These are phyloP conservation scores for Lactifluus piperatus DNA, from an alignment of 768 basidiomycete species.

Conservation along the genomic window DNA sequence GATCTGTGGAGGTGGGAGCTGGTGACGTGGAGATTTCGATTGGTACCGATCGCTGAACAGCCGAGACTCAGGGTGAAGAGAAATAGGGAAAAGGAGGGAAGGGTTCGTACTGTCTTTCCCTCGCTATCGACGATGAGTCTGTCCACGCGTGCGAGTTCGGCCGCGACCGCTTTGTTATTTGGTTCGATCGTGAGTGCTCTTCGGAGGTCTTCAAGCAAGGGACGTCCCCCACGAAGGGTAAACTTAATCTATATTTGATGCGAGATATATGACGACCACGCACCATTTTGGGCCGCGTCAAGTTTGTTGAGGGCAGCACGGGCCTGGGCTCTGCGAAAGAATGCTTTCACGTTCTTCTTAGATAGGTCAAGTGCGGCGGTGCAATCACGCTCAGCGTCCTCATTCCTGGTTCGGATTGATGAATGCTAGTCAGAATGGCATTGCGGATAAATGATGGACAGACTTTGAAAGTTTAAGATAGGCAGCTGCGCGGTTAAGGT, in stretches of 20 bases:
- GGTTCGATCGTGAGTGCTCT: slow-evolving; percentile 55
- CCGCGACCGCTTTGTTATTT: slow-evolving; percentile 48
- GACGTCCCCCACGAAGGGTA: not conserved
- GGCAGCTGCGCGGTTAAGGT: slow-evolving; percentile 83
- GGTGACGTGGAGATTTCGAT: slow-evolving; percentile 19
- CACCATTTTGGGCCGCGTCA: slow-evolving; percentile 56
- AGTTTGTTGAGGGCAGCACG: slow-evolving; percentile 45
- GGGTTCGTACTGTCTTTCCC: slow-evolving; percentile 21
- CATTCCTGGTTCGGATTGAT: not conserved
- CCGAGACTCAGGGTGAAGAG: not conserved
- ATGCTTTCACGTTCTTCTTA: slow-evolving; percentile 61
- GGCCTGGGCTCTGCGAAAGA: slow-evolving; percentile 75
- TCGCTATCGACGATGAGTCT: slow-evolving; percentile 32
- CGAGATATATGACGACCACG: slow-evolving; percentile 15
- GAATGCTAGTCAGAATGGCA: not conserved
- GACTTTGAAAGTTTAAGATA: slow-evolving; percentile 95
- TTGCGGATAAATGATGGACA: slow-evolving; percentile 31
- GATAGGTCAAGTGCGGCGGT: slow-evolving; percentile 49
- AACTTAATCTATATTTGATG: not conserved
- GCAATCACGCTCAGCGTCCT: slow-evolving; percentile 39
- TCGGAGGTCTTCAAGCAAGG: slow-evolving; percentile 45
- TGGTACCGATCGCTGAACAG: slow-evolving; percentile 25
- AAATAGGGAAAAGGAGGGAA: not conserved
- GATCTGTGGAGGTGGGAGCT: not conserved
- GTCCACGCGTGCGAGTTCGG: slow-evolving; percentile 49